phyloP scores from a whole-genome alignment of 495 filamentous ascomycete genomes.

The Hypoxylon perforatum region DNA sequence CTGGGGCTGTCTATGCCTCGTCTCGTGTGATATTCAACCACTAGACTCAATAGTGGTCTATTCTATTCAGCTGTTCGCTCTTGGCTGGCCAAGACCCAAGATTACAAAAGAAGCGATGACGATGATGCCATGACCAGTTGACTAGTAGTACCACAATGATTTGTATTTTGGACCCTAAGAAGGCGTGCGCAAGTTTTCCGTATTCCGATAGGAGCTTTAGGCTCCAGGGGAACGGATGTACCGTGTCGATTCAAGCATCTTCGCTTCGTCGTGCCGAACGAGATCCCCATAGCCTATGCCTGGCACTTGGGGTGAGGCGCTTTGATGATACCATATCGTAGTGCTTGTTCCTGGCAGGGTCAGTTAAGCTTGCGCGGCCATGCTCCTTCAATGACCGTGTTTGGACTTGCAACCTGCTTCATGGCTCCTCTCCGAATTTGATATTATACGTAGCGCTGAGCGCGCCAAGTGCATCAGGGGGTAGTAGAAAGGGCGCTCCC shows the following conservation, averaged over 20 bases:
- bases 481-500: conserved; percentile 15
- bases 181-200: conserved; percentile 9
- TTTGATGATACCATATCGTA: not conserved
- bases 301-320: not conserved
- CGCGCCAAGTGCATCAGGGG: conserved; percentile 8
- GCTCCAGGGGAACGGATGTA: conserved; percentile 21
- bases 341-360: conserved; percentile 12
- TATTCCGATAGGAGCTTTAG: conserved; percentile 26
- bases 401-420: conserved; percentile 9
- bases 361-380: conserved; percentile 6
- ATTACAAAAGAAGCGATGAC: conserved; percentile 16
- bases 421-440: conserved; percentile 12
- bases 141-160: conserved; percentile 5
- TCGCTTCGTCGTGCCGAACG: conserved; percentile 31
- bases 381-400: not conserved
- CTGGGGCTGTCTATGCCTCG: not conserved
- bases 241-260: conserved; percentile 23
- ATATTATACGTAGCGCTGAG: conserved; percentile 11
- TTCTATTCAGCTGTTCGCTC: conserved; percentile 12
- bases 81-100: conserved; percentile 1
- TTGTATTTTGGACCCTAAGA: conserved; percentile 4
- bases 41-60: conserved; percentile 3
- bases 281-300: conserved; percentile 24
- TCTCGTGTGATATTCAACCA: conserved; percentile 9
- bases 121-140: not conserved